A percentile compares a stretch with the other conserved stretches of the same genome.
These are phyloP conservation scores for Biscutella laevigata DNA, from an alignment of 441 rosid genomes.

Conservation along the genomic window DNA sequence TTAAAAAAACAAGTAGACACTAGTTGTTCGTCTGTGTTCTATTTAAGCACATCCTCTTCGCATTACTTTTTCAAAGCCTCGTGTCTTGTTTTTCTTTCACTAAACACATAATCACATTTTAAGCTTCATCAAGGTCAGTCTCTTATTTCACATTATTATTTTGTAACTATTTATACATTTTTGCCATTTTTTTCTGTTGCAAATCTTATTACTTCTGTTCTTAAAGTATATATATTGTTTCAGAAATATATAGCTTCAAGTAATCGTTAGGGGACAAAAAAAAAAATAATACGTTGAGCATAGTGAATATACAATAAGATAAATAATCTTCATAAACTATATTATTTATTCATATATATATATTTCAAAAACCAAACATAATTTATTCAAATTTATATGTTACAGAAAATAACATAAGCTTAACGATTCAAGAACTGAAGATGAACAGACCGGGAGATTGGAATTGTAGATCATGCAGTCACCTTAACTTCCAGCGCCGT, in stretches of 20 bases:
- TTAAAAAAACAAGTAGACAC: slow-evolving; percentile 28
- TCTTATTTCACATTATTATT: neutral
- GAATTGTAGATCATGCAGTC: slow-evolving; percentile 71
- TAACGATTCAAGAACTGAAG: slow-evolving; percentile 12
- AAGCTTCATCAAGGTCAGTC: slow-evolving; percentile 27
- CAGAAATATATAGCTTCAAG: neutral
- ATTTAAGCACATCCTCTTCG: slow-evolving; percentile 36
- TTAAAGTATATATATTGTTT: neutral
- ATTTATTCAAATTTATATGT: neutral
- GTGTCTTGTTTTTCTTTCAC: slow-evolving; percentile 16
- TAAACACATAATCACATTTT: neutral
- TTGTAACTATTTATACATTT: slow-evolving; percentile 1
- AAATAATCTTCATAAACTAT: neutral
- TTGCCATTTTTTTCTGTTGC: too few relatives aligned
- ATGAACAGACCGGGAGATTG: slow-evolving; percentile 78
- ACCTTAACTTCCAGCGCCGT: slow-evolving; percentile 69
- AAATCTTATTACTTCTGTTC: too few relatives aligned
- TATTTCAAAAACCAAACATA: too few relatives aligned
- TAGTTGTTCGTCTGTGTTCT: slow-evolving; percentile 36
- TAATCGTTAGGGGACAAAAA: too few relatives aligned
- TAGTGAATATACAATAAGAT: neutral
- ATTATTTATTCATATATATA: too few relatives aligned
- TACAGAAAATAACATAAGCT: slow-evolving; percentile 10
- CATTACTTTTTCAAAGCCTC: slow-evolving; percentile 25
- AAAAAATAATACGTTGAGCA: neutral